A percentile compares a stretch with the other conserved stretches of the same genome.
Conservation (phyloP, 2,329 filamentous ascomycete species). For the Aspergillus tamarii region DNA sequence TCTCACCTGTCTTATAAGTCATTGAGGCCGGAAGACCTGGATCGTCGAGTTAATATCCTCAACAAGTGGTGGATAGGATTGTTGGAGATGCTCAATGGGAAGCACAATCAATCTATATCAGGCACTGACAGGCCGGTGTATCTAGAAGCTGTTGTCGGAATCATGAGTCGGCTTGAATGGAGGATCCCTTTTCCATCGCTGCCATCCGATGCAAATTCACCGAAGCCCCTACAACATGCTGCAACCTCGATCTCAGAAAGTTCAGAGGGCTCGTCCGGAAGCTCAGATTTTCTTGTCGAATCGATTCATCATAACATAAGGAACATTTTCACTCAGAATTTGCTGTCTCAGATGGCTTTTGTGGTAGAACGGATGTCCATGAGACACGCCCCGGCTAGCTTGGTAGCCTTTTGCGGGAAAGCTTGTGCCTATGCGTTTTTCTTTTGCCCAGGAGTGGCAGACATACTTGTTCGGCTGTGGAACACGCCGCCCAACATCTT, state of each 20-base stretch:
- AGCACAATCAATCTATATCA: constrained; percentile 74
- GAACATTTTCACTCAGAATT: constrained; percentile 81
- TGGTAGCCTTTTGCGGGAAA: constrained; percentile 87
- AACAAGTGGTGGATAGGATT: constrained; percentile 90
- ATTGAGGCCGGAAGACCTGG: constrained; percentile 78
- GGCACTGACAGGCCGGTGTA: constrained; percentile 82
- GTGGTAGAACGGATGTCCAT: constrained; percentile 88
- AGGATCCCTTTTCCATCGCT: constrained; percentile 70
- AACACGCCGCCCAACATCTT: constrained; percentile 69
- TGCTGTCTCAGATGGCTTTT: constrained; percentile 80
- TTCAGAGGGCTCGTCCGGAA: constrained; percentile 55
- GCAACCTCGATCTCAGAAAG: constrained; percentile 54
- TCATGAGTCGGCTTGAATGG: constrained; percentile 92
- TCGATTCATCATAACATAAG: constrained; percentile 87
- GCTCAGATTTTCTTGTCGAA: constrained; percentile 69
- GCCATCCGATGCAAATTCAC: constrained; percentile 42
- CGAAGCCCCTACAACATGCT: constrained; percentile 39
- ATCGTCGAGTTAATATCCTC: constrained; percentile 75
- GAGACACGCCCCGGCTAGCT: constrained; percentile 69
- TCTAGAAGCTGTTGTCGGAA: constrained; percentile 74
- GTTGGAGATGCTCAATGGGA: constrained; percentile 78
- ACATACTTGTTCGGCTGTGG: constrained; percentile 83
- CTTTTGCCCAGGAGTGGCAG: constrained; percentile 84
- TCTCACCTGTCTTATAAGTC: constrained; percentile 67
- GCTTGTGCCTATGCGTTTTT: constrained; percentile 92